phyloP scores from a whole-genome alignment of 495 filamentous ascomycete species.

The Trichoderma erinaceum region DNA sequence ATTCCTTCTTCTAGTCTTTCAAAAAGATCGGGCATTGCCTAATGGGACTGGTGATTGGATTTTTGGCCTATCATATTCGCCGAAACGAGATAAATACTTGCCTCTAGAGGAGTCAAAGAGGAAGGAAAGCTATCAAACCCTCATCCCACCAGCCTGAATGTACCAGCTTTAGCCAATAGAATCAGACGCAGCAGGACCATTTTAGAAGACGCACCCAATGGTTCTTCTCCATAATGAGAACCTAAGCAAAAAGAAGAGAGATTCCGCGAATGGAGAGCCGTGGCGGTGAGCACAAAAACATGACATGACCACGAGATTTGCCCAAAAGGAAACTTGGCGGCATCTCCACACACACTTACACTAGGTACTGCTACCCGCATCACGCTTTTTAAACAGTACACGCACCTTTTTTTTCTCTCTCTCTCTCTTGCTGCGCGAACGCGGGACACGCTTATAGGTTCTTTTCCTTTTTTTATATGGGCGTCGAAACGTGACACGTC shows the following conservation, averaged over 20 bases:
- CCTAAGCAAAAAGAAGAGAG: background rate
- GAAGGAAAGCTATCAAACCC: background rate
- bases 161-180: background rate
- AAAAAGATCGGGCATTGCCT: background rate
- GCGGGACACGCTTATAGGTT: too few relatives aligned
- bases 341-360: background rate
- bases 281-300: constrained; percentile 6
- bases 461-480: too few relatives aligned
- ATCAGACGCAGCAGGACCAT: background rate
- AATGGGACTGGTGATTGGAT: too few relatives aligned
- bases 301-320: constrained; percentile 4
- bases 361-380: background rate
- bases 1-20: background rate
- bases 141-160: background rate
- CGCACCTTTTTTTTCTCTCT: too few relatives aligned
- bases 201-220: too few relatives aligned
- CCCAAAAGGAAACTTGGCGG: background rate
- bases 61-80: background rate
- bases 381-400: too few relatives aligned
- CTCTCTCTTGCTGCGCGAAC: too few relatives aligned
- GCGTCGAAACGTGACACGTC: too few relatives aligned
- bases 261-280: background rate
- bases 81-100: background rate
- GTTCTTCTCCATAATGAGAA: too few relatives aligned
- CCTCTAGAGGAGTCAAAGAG: too few relatives aligned